Evolutionary conservation across 352 stramenopile species (phyloP), one percentile per base, ranked within the genome.

Genomic region (Phytophthora podocarpi): DNA sequence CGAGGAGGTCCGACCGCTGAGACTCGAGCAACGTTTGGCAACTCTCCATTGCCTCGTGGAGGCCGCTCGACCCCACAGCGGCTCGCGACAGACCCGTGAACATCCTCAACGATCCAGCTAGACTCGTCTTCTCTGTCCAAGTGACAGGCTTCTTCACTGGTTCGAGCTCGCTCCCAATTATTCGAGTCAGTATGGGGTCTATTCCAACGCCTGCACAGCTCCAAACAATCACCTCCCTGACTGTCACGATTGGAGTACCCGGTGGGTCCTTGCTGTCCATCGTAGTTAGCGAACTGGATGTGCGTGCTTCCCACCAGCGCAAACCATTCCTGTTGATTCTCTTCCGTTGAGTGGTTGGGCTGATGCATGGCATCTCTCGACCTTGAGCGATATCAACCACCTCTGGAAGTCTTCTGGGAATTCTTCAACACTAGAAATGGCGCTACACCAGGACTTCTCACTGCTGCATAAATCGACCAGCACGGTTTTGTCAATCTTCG

Each of bases 271-370:
- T 59, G n/a, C 30, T 87, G 16, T 56, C 7, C 1, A 49, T 85
- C 5, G 20, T 32, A 18, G 7, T 87, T 9, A 18, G 45, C 2
- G 66, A 80, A 12, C 76, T 13, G 67, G 69, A 5, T 24, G 20
- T 4, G 78, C 80, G 13, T 89, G 80, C 18, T 72, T 60, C 31
- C 48, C 52, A 1, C 47, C 62, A 7, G 35, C 56, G 0, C 45
- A 32, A 1, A 39, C 37, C 0, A 43, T 71, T 3, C 54, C 62
- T 13, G 20, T 68, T 0, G 66, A 86, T 18, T 50, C 70, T 0
- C 43, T 80, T 12, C 32, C 64, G 20, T 51, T 87, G 15, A 80
- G 71, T 45, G 80, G 78, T 0, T 90, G 78, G 80, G 63, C 84
- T 32, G 74, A 82, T 24, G 16, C 61, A 2, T 90, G 78, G 78